These are phyloP conservation scores for Aspergillus tanneri DNA, from an alignment of 2,329 filamentous ascomycete genomes.

Conservation along the genomic window DNA sequence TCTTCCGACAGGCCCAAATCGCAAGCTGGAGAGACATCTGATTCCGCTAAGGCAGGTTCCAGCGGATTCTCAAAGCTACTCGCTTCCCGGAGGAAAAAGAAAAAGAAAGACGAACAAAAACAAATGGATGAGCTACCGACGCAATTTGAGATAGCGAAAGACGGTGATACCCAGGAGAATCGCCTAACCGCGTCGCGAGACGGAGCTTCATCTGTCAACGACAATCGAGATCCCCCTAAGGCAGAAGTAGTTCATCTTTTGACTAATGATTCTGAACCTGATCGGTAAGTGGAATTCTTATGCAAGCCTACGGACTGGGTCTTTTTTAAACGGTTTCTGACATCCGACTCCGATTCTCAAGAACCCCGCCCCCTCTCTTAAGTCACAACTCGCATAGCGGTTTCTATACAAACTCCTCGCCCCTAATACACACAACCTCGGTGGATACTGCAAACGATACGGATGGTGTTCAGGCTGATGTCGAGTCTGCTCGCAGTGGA, in stretches of 20 bases:
- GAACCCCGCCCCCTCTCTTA: slow-evolving; percentile 50
- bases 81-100: slow-evolving; percentile 44
- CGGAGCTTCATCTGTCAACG: slow-evolving; percentile 26
- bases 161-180: slow-evolving; percentile 22
- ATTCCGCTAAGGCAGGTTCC: slow-evolving; percentile 38
- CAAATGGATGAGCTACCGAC: slow-evolving; percentile 24
- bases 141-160: slow-evolving; percentile 22
- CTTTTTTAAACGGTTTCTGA: neutral
- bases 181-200: slow-evolving; percentile 28
- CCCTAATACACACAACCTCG: slow-evolving; percentile 60
- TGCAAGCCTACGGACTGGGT: no score
- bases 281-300: slow-evolving; percentile 34
- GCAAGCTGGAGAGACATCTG: slow-evolving; percentile 38
- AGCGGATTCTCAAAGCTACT: slow-evolving; percentile 56
- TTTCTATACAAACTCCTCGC: slow-evolving; percentile 68
- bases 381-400: slow-evolving; percentile 65
- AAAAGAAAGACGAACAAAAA: slow-evolving; percentile 37
- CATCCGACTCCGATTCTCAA: slow-evolving; percentile 27
- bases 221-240: slow-evolving; percentile 22
- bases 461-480: slow-evolving; percentile 28
- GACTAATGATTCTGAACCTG: slow-evolving; percentile 42
- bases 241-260: slow-evolving; percentile 29
- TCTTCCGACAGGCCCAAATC: slow-evolving; percentile 39
- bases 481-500: slow-evolving; percentile 30
- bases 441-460: slow-evolving; percentile 40